These are phyloP conservation scores for Cladophialophora carrionii DNA, from an alignment of 2,329 filamentous ascomycete species.

Conservation along the genomic window DNA sequence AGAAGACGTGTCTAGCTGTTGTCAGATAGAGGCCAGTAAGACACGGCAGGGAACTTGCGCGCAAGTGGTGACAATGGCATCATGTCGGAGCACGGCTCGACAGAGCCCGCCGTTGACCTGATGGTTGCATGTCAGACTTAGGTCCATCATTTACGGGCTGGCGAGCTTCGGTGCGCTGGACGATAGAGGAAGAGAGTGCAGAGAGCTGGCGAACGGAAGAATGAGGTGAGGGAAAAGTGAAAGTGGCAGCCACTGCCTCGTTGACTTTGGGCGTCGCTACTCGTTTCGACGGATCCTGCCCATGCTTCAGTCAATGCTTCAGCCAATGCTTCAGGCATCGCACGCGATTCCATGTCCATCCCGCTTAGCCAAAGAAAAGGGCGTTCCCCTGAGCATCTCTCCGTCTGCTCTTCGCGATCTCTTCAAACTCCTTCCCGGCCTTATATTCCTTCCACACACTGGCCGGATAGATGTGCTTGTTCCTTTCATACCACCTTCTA, in stretches of 20 bases:
- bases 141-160: constrained; percentile 80
- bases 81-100: constrained; percentile 66
- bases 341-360: background rate
- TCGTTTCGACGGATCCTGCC: background rate
- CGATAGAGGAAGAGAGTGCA: constrained; percentile 14
- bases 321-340: too few species aligned
- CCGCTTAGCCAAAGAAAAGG: constrained; percentile 71
- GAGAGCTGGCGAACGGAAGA: background rate
- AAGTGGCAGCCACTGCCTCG: background rate
- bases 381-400: constrained; percentile 88
- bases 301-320: background rate
- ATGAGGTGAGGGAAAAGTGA: background rate
- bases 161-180: background rate
- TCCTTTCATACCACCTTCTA: constrained; percentile 92
- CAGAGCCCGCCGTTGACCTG: constrained; percentile 62
- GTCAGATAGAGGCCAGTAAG: constrained; percentile 25
- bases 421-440: constrained; percentile 74
- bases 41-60: constrained; percentile 58
- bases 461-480: constrained; percentile 97
- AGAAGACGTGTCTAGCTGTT: constrained; percentile 76
- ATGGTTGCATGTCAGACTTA: constrained; percentile 75
- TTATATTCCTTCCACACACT: constrained; percentile 96
- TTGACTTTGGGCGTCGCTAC: background rate
- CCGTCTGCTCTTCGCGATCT: constrained; percentile 68
- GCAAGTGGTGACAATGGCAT: constrained; percentile 86